Conservation (phyloP, 2,329 filamentous ascomycete genomes). For the Aspergillus pseudotamarii region DNA sequence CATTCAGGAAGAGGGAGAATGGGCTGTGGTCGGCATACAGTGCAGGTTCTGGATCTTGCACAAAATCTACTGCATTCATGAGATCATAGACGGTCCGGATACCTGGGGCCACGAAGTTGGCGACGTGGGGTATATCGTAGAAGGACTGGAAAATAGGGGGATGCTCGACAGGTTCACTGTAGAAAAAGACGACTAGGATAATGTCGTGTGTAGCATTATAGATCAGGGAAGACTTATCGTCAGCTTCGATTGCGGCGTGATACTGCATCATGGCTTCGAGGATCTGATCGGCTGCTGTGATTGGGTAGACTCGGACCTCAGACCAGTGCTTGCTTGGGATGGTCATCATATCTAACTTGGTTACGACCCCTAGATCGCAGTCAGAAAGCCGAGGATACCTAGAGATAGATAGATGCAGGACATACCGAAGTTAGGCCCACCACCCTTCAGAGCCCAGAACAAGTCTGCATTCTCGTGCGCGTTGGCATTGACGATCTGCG, state of each 20-base stretch:
- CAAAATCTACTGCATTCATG: conserved; percentile 6
- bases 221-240: conserved; percentile 15
- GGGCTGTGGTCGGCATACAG: not conserved
- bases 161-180: conserved; percentile 11
- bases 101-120: conserved; percentile 9
- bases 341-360: conserved; percentile 20
- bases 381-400: not conserved
- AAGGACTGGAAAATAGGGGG: conserved; percentile 12
- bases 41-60: not conserved
- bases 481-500: conserved; percentile 19
- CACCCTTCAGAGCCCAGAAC: conserved; percentile 37
- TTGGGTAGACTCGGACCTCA: conserved; percentile 13
- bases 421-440: conserved; percentile 31
- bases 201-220: conserved; percentile 11
- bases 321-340: conserved; percentile 20
- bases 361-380: conserved; percentile 17
- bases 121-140: conserved; percentile 9
- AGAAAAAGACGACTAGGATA: conserved; percentile 12
- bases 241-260: conserved; percentile 14
- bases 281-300: conserved; percentile 6
- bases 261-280: conserved; percentile 16
- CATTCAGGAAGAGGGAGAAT: not conserved
- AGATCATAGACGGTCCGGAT: conserved; percentile 13
- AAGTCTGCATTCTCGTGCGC: conserved; percentile 26
- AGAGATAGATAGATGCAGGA: not conserved